A percentile compares a stretch with the other conserved stretches of the same genome.
Evolutionary conservation across 768 basidiomycete species (phyloP).

Genomic region (Rhodotorula graminis): DNA sequence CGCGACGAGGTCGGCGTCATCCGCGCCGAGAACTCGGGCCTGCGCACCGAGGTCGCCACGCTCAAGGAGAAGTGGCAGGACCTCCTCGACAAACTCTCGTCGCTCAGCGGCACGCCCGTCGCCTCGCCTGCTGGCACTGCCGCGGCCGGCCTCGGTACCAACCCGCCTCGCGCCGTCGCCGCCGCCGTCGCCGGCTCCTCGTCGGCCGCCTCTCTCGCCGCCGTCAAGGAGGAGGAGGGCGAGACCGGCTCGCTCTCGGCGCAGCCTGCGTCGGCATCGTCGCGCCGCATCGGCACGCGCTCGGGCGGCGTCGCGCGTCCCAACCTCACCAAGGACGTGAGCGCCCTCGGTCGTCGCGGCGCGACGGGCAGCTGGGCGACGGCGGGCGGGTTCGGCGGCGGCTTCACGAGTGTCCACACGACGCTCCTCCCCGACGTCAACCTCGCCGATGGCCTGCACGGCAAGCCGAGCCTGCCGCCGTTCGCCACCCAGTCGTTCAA

Average conservation of each 20-base stretch:
- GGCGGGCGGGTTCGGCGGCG: constrained; percentile 16
- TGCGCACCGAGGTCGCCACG: constrained; percentile 47
- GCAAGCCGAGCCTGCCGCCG: constrained; percentile 5
- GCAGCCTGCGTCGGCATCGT: constrained; percentile 27
- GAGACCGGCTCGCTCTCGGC: constrained; percentile 13
- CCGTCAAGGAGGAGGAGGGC: constrained; percentile 29
- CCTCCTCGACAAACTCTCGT: constrained; percentile 39
- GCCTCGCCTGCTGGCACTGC: not conserved
- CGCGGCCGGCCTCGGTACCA: constrained; percentile 24
- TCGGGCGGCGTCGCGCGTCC: constrained; percentile 34
- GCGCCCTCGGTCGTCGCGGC: constrained; percentile 25
- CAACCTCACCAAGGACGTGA: constrained; percentile 49
- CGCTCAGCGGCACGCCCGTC: not conserved
- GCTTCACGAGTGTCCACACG: constrained; percentile 35
- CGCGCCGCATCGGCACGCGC: constrained; percentile 36
- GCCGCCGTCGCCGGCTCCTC: not conserved
- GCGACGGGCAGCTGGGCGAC: constrained; percentile 14
- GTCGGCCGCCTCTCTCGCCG: not conserved
- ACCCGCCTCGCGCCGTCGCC: constrained; percentile 34
- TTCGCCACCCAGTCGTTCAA: constrained; percentile 30
- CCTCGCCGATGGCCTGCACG: constrained; percentile 15
- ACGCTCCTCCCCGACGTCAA: constrained; percentile 34
- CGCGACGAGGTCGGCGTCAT: constrained; percentile 39
- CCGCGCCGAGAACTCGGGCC: constrained; percentile 28
- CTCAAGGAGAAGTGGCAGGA: constrained; percentile 47